Percentiles rank a stretch among this genome's conserved stretches.
Conservation (phyloP, 768 basidiomycete genomes). For the Leccinum truebloodii region DNA sequence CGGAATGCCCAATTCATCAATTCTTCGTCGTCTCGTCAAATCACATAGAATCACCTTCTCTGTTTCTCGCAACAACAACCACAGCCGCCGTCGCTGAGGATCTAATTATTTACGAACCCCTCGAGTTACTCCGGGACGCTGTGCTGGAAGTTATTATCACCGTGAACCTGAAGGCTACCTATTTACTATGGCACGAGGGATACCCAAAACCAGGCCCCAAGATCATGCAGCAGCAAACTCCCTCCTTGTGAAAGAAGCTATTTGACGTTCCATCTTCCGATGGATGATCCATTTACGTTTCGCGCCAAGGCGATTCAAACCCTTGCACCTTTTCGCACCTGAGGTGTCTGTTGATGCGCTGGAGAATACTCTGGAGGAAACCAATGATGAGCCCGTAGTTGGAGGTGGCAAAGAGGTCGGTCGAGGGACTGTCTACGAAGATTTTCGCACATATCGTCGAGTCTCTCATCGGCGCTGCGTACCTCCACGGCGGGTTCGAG, state of each 20-base stretch:
- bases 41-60: constrained; percentile 50
- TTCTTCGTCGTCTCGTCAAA: constrained; percentile 53
- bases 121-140: constrained; percentile 76
- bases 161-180: constrained; percentile 59
- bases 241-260: constrained; percentile 63
- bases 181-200: constrained; percentile 80
- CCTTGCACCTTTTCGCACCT: constrained; percentile 26
- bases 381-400: constrained; percentile 16
- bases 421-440: constrained; percentile 67
- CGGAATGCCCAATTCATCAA: constrained; percentile 53
- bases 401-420: constrained; percentile 20
- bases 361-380: constrained; percentile 30
- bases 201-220: constrained; percentile 60
- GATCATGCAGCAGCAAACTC: constrained; percentile 75
- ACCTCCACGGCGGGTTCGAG: constrained; percentile 63
- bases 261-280: constrained; percentile 48
- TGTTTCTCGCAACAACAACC: constrained; percentile 52
- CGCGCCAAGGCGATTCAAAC: constrained; percentile 42
- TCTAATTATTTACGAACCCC: constrained; percentile 61
- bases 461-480: constrained; percentile 77
- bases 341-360: neutral
- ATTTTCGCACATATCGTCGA: constrained; percentile 85
- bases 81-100: constrained; percentile 67
- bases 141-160: constrained; percentile 66
- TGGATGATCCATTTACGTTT: constrained; percentile 67